Evolutionary conservation across 345 rosid genomes (phyloP).

Genomic region (Clausena lansium): DNA sequence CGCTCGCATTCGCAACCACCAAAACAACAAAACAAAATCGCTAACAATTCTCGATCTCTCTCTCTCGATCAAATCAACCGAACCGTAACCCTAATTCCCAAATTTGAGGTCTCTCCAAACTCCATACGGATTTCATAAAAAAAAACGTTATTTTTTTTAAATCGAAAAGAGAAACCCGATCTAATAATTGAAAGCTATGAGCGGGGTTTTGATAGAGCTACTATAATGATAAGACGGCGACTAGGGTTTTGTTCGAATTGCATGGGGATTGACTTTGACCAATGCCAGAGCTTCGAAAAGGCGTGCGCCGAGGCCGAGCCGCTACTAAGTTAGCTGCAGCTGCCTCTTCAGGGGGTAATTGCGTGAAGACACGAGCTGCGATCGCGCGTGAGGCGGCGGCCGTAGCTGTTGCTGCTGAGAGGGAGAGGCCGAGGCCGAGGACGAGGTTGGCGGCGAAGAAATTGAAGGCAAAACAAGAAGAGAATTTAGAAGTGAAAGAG

Average conservation of each 20-base stretch:
- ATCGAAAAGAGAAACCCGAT: not conserved
- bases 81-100: not conserved
- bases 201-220: slow-evolving; percentile 7
- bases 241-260: slow-evolving; percentile 49
- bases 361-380: slow-evolving; percentile 43
- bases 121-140: not conserved
- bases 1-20: not conserved
- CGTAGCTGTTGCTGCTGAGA: slow-evolving; percentile 22
- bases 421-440: slow-evolving; percentile 47
- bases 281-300: slow-evolving; percentile 93
- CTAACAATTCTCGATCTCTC: too few relatives aligned
- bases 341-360: slow-evolving; percentile 22
- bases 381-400: slow-evolving; percentile 39
- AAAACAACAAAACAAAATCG: not conserved
- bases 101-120: not conserved
- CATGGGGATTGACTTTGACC: slow-evolving; percentile 60
- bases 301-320: slow-evolving; percentile 70
- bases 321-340: slow-evolving; percentile 26
- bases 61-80: not conserved
- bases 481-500: slow-evolving; percentile 4
- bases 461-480: slow-evolving; percentile 44
- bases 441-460: slow-evolving; percentile 52
- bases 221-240: slow-evolving; percentile 40
- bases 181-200: slow-evolving; percentile 1
- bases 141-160: not conserved